Evolutionary conservation across 2,329 filamentous ascomycete species (phyloP), one percentile per base, ranked within the genome.

Genomic region (Aciculosporium take): DNA sequence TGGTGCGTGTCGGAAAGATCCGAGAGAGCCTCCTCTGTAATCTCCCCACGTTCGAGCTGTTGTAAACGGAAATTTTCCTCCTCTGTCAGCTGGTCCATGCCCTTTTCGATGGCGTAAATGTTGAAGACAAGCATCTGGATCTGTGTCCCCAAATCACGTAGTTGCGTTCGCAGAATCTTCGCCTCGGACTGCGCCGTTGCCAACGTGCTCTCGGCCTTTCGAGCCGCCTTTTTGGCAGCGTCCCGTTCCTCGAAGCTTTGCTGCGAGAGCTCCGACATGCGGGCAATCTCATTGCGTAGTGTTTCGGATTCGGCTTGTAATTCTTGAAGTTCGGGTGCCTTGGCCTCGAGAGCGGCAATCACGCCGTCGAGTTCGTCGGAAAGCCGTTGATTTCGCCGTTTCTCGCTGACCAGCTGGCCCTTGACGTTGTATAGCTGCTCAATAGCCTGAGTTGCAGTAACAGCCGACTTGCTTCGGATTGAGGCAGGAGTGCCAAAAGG

Each of bases 71-170:
- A 67, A 18, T 76, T 75, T 50, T 94, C 84, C 46, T 85, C 79
- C 0, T 76, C 68, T 6, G 72, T 77, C 36, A 93, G 69, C 42
- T 79, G 71, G 30, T 81, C 79, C 36, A 82, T 63, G 20, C 88
- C 89, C 58, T 84, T 82, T 53, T 94, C 84, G 41, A 79, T 76
- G 17, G 84, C 78, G 53, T 93, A 81, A 43, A 87, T 72, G 59
- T 94, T 89, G 60, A 93, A 84, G 4, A 95, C 72, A 5, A 98
- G 72, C 55, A 94, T 80, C 58, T 94, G 93, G 48, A 95, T 76
- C 59, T 98, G 88, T 1, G 83, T 80, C 52, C 87, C 87, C 17
- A 94, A 72, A 58, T 96, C 91, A 27, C 89, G 82, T 7, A 96
- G 69, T 57, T 95, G 87, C 49, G 87, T 84, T 39, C 82, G 81